These are phyloP conservation scores for Trichoderma brevicompactum DNA, from an alignment of 2,329 filamentous ascomycete genomes.

Conservation along the genomic window DNA sequence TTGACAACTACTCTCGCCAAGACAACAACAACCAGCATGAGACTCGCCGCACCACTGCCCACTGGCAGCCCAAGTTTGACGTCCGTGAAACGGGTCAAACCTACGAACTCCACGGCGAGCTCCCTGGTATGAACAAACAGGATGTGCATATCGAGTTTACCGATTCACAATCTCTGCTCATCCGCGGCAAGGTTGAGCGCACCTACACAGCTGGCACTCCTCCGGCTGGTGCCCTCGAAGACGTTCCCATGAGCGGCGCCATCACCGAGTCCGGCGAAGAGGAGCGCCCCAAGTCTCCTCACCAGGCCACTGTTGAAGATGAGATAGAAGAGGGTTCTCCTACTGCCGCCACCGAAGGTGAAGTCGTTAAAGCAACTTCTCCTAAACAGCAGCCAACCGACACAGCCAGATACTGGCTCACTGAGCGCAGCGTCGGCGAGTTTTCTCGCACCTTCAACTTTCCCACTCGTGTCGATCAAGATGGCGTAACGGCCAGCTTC, in stretches of 20 bases:
- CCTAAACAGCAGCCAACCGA: constrained; percentile 35
- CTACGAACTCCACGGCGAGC: constrained; percentile 77
- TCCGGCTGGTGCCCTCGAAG: constrained; percentile 51
- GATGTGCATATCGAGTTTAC: constrained; percentile 76
- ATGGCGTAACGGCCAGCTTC: constrained; percentile 63
- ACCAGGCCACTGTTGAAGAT: constrained; percentile 70
- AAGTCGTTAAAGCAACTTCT: constrained; percentile 33
- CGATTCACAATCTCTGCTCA: constrained; percentile 68
- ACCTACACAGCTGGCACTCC: constrained; percentile 55
- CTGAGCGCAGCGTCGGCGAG: constrained; percentile 67
- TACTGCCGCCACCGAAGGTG: constrained; percentile 32
- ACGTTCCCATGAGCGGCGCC: constrained; percentile 37
- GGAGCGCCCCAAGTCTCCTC: constrained; percentile 45
- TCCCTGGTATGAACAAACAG: constrained; percentile 72
- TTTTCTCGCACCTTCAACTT: constrained; percentile 73
- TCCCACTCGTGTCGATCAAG: constrained; percentile 65
- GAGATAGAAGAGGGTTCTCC: constrained; percentile 46
- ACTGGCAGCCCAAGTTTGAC: constrained; percentile 74
- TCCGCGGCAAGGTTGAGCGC: constrained; percentile 69
- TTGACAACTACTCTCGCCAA: constrained; percentile 54
- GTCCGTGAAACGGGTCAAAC: constrained; percentile 66
- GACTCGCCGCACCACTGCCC: constrained; percentile 36
- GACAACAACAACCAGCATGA: constrained; percentile 30
- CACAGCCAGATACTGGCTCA: constrained; percentile 69
- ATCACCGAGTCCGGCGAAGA: constrained; percentile 44